Percentiles rank a stretch among this genome's conserved stretches.
Conservation (phyloP, 2,329 filamentous ascomycete species). For the Arthrobotrys sinensis region DNA sequence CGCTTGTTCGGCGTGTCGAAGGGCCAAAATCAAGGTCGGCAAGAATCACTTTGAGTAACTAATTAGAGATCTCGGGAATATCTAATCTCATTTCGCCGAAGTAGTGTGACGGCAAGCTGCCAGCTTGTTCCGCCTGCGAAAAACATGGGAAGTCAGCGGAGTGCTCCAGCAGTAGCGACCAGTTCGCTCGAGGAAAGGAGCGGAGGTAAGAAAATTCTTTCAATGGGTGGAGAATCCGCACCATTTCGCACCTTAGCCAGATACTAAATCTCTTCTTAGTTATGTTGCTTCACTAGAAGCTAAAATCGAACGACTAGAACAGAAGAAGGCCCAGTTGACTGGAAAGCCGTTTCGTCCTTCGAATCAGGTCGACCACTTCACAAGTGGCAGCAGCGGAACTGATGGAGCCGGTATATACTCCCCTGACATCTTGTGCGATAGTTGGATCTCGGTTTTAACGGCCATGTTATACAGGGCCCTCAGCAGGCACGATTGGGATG, state of each 20-base stretch:
- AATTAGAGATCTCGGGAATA: not conserved
- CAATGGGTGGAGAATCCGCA: not conserved
- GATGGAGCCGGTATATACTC: slow-evolving; percentile 36
- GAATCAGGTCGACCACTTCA: slow-evolving; percentile 57
- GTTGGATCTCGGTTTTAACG: slow-evolving; percentile 31
- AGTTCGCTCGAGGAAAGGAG: slow-evolving; percentile 95
- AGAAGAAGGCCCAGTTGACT: slow-evolving; percentile 58
- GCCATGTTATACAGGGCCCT: not conserved
- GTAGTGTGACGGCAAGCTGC: slow-evolving; percentile 93
- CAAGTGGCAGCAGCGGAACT: slow-evolving; percentile 29
- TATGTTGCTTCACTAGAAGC: slow-evolving; percentile 87
- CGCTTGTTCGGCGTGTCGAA: slow-evolving; percentile 85
- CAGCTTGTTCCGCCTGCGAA: slow-evolving; percentile 94
- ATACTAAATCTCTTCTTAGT: slow-evolving; percentile 68
- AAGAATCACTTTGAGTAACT: not conserved
- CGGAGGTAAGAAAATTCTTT: slow-evolving; percentile 74
- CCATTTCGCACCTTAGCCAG: not conserved
- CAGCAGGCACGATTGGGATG: slow-evolving; percentile 20
- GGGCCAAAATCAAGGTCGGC: slow-evolving; percentile 90
- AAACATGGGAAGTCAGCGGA: slow-evolving; percentile 87
- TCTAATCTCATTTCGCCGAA: slow-evolving; percentile 34
- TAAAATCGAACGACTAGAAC: slow-evolving; percentile 59
- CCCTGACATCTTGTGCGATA: not conserved
- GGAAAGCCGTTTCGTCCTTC: slow-evolving; percentile 60
- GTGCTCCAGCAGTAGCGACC: slow-evolving; percentile 94